phyloP scores from a whole-genome alignment of 768 basidiomycete species.

The Russula compacta region DNA sequence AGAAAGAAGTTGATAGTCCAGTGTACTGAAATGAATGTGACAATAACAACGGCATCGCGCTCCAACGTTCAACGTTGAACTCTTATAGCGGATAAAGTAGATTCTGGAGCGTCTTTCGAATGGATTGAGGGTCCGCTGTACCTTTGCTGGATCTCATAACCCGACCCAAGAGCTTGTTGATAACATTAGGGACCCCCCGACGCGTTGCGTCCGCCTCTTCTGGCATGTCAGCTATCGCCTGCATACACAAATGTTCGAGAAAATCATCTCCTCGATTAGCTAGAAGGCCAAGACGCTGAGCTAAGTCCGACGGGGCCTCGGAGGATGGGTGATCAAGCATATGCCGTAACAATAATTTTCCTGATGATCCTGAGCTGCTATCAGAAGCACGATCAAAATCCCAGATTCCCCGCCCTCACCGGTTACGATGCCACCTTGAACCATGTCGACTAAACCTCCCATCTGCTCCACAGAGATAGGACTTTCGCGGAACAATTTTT shows the following conservation, averaged over 20 bases:
- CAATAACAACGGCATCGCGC: background rate
- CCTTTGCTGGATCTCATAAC: conserved; percentile 82
- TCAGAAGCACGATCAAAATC: conserved; percentile 3
- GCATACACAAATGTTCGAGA: conserved; percentile 46
- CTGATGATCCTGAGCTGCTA: conserved; percentile 54
- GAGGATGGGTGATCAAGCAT: conserved; percentile 43
- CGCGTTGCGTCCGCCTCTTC: conserved; percentile 56
- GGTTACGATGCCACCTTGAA: conserved; percentile 58
- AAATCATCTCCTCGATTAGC: conserved; percentile 32
- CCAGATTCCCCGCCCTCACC: conserved; percentile 33
- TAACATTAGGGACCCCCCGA: conserved; percentile 62
- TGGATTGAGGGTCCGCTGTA: conserved; percentile 61
- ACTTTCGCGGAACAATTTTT: conserved; percentile 48
- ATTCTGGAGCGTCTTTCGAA: conserved; percentile 41
- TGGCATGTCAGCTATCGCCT: conserved; percentile 60
- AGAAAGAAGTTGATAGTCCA: background rate
- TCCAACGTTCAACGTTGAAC: background rate
- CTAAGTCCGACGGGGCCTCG: conserved; percentile 35
- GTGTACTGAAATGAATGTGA: background rate
- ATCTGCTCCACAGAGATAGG: conserved; percentile 55
- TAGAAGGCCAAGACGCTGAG: conserved; percentile 40
- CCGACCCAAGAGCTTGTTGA: conserved; percentile 74
- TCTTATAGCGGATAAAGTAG: conserved; percentile 27
- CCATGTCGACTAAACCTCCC: conserved; percentile 69
- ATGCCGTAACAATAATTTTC: conserved; percentile 64